A percentile compares a stretch with the other conserved stretches of the same genome.
Conservation (phyloP, 768 basidiomycete species). For the Trametes gibbosa region DNA sequence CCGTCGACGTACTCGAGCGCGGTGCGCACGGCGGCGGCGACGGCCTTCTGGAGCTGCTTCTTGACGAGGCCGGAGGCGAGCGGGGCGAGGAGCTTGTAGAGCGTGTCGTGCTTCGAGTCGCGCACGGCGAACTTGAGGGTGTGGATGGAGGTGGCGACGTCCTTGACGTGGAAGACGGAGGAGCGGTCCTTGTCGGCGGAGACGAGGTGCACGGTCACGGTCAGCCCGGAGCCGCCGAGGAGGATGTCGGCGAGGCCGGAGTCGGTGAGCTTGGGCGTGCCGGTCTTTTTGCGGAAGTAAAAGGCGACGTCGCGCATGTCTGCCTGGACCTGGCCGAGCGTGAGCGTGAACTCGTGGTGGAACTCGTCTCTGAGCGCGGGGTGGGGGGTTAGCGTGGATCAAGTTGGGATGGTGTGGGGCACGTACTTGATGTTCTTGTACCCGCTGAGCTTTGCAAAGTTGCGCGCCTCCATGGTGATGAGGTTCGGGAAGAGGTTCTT, state of each 20-base stretch:
- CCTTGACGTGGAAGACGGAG: conserved; percentile 70
- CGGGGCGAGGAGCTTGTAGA: conserved; percentile 82
- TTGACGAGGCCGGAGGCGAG: conserved; percentile 82
- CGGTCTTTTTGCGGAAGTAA: conserved; percentile 83
- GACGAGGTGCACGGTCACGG: conserved; percentile 58
- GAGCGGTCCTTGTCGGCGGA: conserved; percentile 57
- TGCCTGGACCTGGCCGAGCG: conserved; percentile 83
- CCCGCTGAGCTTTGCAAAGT: conserved; percentile 81
- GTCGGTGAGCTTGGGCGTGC: conserved; percentile 77
- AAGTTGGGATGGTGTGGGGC: neutral
- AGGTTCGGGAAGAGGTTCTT: conserved; percentile 86
- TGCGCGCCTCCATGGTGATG: conserved; percentile 70
- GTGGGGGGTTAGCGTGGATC: neutral
- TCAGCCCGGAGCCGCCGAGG: conserved; percentile 80
- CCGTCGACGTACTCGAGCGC: conserved; percentile 87
- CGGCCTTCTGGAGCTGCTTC: conserved; percentile 61
- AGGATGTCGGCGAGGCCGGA: conserved; percentile 84
- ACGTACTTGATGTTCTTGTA: conserved; percentile 45
- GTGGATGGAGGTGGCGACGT: conserved; percentile 78
- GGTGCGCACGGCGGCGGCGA: conserved; percentile 66
- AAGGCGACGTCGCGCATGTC: conserved; percentile 96
- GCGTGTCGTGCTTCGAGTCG: conserved; percentile 84
- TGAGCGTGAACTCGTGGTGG: conserved; percentile 73
- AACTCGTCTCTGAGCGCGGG: conserved; percentile 44
- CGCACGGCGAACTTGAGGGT: conserved; percentile 86